A percentile compares a stretch with the other conserved stretches of the same genome.
These are phyloP conservation scores for Prunus mira DNA, from an alignment of 306 rosid genomes.

Conservation along the genomic window DNA sequence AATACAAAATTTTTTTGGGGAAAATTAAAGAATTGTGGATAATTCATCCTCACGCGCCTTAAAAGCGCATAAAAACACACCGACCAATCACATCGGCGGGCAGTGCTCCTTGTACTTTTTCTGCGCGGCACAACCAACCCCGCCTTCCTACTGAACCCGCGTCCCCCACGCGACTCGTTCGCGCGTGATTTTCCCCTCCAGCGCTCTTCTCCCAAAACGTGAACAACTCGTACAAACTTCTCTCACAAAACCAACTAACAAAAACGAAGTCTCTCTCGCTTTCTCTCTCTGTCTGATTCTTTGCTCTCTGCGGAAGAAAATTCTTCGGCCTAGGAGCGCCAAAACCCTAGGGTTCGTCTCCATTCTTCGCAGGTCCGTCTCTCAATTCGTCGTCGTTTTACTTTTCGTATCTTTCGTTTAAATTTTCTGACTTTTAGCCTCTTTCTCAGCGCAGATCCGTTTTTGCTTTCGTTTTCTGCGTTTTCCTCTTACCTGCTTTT, in stretches of 20 bases:
- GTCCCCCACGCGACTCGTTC: constrained; percentile 13
- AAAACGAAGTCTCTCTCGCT: constrained; percentile 34
- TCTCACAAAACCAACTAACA: constrained; percentile 43
- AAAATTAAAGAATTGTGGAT: neutral
- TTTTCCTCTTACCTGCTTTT: constrained; percentile 9
- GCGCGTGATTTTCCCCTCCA: constrained; percentile 23
- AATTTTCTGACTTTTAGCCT: constrained; percentile 5
- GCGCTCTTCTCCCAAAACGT: constrained; percentile 31
- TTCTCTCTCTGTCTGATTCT: constrained; percentile 37
- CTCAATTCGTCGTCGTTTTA: constrained; percentile 23
- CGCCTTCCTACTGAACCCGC: constrained; percentile 13
- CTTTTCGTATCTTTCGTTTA: constrained; percentile 2
- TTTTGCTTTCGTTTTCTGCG: constrained; percentile 23
- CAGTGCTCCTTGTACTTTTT: constrained; percentile 35
- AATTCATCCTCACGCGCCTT: constrained; percentile 30
- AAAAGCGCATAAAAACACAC: neutral
- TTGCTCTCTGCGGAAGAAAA: constrained; percentile 33
- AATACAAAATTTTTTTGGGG: neutral
- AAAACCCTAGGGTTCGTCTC: constrained; percentile 53
- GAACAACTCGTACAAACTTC: constrained; percentile 47
- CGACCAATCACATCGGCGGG: constrained; percentile 30
- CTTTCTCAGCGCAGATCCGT: constrained; percentile 54
- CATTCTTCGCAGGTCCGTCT: constrained; percentile 44
- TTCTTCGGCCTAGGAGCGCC: constrained; percentile 33
- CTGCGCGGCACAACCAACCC: constrained; percentile 40